Evolutionary conservation across 2,329 filamentous ascomycete species (phyloP), one percentile per base, ranked within the genome.

Genomic region (Periglandula ipomoeae): DNA sequence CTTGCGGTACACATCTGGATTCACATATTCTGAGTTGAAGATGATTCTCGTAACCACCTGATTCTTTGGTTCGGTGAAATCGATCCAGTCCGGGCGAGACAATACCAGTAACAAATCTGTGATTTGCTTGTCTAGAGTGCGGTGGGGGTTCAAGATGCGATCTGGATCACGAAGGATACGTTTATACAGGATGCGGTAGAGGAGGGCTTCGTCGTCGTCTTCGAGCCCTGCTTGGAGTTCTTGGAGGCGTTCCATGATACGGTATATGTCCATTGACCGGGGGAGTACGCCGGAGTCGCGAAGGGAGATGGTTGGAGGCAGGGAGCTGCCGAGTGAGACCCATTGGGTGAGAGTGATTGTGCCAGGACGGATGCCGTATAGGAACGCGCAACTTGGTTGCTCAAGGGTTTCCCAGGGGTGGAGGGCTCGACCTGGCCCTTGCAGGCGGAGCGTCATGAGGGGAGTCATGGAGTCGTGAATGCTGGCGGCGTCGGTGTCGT

Each of bases 21-120:
- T 81, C 17, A 71, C 69, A 32, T 74, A 70, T 49, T 73, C 70
- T 11, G 74, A 73, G 56, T 84, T 78, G 53, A 82, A 82, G 51
- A 89, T 84, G 64, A 84, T 88, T 47, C 82, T 80, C 3, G 85
- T 85, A 22, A 84, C 79, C 20, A 88, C 81, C 58, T 89, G 85
- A 57, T 88, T 87, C 58, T 78, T 78, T 4, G 77, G 76, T 32
- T 74, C 70, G 24, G 82, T 84, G 56, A 88, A 87, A 63, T 89
- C 84, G 54, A 85, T 81, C 85, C 85, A 89, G 50, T 80, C 75
- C 0, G 77, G 72, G n/a, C 82, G 74, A 1, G 82, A 83, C 10
- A 89, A 68, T 0, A 84, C 82, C 55, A 80, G 73, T 49, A 88
- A 81, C 20, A 89, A 71, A 60, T 89, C 84, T 26, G 75, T 79